Conservation (phyloP, 257 asterid species). For the Solanum pinnatisectum region DNA sequence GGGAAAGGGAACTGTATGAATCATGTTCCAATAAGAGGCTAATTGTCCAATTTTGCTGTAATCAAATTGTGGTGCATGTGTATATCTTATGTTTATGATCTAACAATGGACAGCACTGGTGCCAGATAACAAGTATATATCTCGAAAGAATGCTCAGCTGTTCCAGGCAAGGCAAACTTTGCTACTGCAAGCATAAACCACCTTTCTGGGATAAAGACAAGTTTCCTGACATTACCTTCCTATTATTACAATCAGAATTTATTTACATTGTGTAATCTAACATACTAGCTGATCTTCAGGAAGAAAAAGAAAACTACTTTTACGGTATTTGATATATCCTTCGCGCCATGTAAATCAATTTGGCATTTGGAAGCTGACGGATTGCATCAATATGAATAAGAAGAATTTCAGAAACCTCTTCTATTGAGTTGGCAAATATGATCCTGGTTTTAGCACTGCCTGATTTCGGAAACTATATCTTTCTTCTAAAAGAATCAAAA, state of each 20-base stretch:
- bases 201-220: background rate
- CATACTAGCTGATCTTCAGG: background rate
- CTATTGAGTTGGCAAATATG: background rate
- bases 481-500: constrained; percentile 19
- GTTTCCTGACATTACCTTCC: background rate
- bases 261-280: background rate
- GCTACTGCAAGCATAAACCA: background rate
- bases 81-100: background rate
- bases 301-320: background rate
- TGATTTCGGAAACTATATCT: background rate
- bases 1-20: background rate
- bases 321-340: background rate
- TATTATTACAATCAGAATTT: background rate
- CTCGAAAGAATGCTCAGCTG: background rate
- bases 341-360: background rate
- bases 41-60: background rate
- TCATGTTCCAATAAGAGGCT: background rate
- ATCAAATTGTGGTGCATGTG: background rate
- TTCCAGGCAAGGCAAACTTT: background rate
- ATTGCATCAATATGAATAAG: background rate
- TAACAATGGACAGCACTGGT: background rate
- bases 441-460: background rate
- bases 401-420: background rate
- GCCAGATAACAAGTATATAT: background rate
- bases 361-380: background rate